Evolutionary conservation across 805 yeast species (phyloP), one percentile per base, ranked within the genome.

Genomic region (Kluyveromyces starmeri): DNA sequence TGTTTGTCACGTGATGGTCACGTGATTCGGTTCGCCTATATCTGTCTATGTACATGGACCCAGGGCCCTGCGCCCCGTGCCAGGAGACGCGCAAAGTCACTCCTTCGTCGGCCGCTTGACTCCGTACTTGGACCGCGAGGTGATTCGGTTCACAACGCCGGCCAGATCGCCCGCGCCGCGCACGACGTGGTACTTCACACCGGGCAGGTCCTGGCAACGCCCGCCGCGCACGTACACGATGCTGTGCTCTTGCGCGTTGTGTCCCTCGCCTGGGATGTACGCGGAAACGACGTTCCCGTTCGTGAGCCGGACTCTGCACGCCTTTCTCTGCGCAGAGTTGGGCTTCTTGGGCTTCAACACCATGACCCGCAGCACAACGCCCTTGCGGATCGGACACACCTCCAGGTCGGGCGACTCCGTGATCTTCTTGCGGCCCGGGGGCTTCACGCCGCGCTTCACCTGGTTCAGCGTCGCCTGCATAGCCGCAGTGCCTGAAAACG

Each of bases 201-300:
- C 99, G 17, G 98, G 98, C 50, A 89, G 68, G 76, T 92, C 99
- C 56, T 88, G 96, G 35, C 84, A 84, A 70, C 96, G 78, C 11
- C 98, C 99, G n/a, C 99, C 99, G 62, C 98, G 76, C 3, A 92
- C 95, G 35, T 77, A 73, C 1, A 92, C 97, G 34, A 92, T 94
- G 52, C 94, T 83, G 64, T 92, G 99, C 59, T 92, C 99, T 65
- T 92, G 97, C 15, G 94, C 80, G 54, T 92, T 92, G 61, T 92
- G 98, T 14, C 99, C 98, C 56, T 92, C 96, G 36, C 99, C 99
- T 11, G 96, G 96, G 38, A 92, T 92, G 58, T 86, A 88, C 1
- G 96, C 96, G 29, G 89, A 78, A 12, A 92, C 73, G 32, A 83
- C 78, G 45, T 78, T 80, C 18, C 97, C 98, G 50, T 83, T 89